Base-by-base conservation (phyloP, 2,329 filamentous ascomycete species). In the Sclerotinia spermophila region DNA sequence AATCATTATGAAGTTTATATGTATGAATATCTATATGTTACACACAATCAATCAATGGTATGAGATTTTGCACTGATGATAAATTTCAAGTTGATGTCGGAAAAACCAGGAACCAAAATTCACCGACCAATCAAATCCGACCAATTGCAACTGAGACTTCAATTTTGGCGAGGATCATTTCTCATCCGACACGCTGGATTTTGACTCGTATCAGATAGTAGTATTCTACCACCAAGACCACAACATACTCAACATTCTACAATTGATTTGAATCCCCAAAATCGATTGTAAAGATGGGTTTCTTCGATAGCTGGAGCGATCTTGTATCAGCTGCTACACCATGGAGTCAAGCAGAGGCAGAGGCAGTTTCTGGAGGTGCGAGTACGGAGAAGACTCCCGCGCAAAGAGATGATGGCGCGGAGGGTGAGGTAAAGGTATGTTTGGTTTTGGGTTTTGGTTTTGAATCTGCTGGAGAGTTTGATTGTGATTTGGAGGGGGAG, bases 291-390 rank as follows among this genome's bases (percentile, higher is more conserved):
- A 78, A 74, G 81, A 90, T 90, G 88, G 88, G 87, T 83, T 84
- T 90, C 83, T 90, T 87, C 86, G 87, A 90, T 81, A 82, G 85
- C 76, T 85, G 89, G 78, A 84, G 84, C 79, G 88, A 90, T 80
- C 83, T 90, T 79, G 82, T 89, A 79, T 87, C 89, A 82, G 87
- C 87, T 74, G 87, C 86, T 76, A 84, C 85, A 82, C 88, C 88
- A 80, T 90, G 88, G 88, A 84, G 83, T 80, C 85, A 85, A 75
- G 87, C 84, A 76, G 86, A 90, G 81, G 88, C 88, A 76, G 88
- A 90, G 82, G 87, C 88, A 35, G 72, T 69, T 56, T 67, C 55
- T 21, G 72, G 68, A 68, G 72, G 60, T 27, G 56, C 68, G 33
- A 69, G 67, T 45, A 64, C 71, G 67, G 81, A 82, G 60, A 81